Conservation (phyloP, 2,329 filamentous ascomycete species). For the Talaromyces amestolkiae region DNA sequence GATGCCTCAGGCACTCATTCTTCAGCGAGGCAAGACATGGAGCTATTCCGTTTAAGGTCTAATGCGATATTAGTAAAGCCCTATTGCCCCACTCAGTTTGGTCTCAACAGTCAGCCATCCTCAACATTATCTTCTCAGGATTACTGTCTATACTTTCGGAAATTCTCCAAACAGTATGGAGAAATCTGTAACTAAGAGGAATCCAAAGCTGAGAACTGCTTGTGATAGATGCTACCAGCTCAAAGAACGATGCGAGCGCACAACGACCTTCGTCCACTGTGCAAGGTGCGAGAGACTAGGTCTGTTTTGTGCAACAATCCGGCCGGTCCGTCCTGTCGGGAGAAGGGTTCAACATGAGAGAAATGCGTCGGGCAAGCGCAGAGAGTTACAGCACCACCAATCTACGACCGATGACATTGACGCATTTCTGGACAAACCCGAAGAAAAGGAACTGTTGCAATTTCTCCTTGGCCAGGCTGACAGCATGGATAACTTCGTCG, state of each 20-base stretch:
- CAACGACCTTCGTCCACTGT: not conserved
- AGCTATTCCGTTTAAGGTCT: not conserved
- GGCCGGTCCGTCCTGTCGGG: constrained; percentile 10
- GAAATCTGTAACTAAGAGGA: not conserved
- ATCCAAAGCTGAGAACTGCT: constrained; percentile 6
- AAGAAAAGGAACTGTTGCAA: constrained; percentile 13
- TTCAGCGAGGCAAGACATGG: not conserved
- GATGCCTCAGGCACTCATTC: not conserved
- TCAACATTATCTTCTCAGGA: not conserved
- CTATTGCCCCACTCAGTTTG: no score
- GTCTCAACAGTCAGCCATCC: not conserved
- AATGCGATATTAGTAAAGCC: not conserved
- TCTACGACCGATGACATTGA: not conserved
- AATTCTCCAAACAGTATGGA: not conserved
- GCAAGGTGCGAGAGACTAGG: constrained; percentile 10
- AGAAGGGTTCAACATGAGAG: constrained; percentile 1
- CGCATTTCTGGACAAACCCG: not conserved
- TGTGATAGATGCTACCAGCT: constrained; percentile 16
- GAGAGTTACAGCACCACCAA: not conserved
- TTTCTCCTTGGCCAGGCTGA: constrained; percentile 8
- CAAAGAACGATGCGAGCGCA: constrained; percentile 16
- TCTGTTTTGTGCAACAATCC: constrained; percentile 3
- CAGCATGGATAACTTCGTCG: constrained; percentile 13
- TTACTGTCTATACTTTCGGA: not conserved
- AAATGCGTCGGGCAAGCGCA: not conserved